Base-by-base conservation (phyloP, 2,329 filamentous ascomycete genomes). In the Apiospora malaysiana region DNA sequence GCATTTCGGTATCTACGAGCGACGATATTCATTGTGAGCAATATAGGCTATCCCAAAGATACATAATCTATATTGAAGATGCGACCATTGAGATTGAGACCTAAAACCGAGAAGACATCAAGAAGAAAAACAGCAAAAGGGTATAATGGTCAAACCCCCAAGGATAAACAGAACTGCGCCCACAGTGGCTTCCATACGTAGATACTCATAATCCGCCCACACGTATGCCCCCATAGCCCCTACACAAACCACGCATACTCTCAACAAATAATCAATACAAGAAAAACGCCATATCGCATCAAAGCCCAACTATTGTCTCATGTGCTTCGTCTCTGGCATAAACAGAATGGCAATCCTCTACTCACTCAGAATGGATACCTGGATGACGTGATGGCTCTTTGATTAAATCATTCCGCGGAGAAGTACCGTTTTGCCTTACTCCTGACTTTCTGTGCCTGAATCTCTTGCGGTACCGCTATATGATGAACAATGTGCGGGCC, bases 401-500 rank as follows among this genome's bases (percentile, higher is more conserved):
- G 9, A 12, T 25, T 10, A 25, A 25, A 18, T 82, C 74, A 89
- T 69, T 92, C 91, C 4, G 91, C 90, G 4, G 89, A 88, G 79
- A 94, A 94, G 77, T 94, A 94, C 71, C 91, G 86, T 79, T 93
- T 94, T 56, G 89, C 87, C 78, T 90, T 91, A 76, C 85, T 91
- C 75, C 88, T 85, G 2, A 89, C 83, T 75, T 91, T 89, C 73
- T 92, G 89, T 2, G 91, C 91, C 78, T 93, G 93, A 76, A 92
- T 86, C 75, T 93, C 91, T 5, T 89, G 87, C 12, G 91, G 90
- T 66, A 92, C 85, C 66, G 88, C 88, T 21, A 93, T 95, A 79
- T 98, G 95, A 81, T 98, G 95, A 3, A 98, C 95, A 21, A 97
- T 94, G 80, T 98, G 95, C 7, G 95, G 95, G 67, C 67, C 67